phyloP scores from a whole-genome alignment of 2,329 filamentous ascomycete genomes.

The Arthrobotrys conoides region DNA sequence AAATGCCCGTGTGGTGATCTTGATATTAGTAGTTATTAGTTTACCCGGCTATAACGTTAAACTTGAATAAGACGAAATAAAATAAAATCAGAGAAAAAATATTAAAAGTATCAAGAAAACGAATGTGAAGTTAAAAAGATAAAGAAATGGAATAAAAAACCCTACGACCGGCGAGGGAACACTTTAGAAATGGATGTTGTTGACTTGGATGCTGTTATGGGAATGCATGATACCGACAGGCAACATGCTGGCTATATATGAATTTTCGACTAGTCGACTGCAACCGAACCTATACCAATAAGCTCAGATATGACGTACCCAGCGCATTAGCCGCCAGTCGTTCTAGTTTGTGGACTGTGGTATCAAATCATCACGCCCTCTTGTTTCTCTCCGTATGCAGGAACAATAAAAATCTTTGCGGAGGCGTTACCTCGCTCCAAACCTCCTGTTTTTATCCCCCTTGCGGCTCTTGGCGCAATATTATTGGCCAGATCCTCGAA shows the following conservation, averaged over 20 bases:
- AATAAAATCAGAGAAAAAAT: not conserved
- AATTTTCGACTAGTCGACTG: not conserved
- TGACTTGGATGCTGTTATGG: not conserved
- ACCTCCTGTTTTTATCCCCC: slow-evolving; percentile 1
- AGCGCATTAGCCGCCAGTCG: not conserved
- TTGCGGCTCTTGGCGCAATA: slow-evolving; percentile 4
- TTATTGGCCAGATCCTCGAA: slow-evolving; percentile 6
- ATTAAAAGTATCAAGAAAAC: slow-evolving; percentile 8
- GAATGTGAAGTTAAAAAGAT: not conserved
- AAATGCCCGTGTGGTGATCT: not conserved
- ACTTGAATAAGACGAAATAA: not conserved
- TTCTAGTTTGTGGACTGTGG: not conserved
- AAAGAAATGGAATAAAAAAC: not conserved
- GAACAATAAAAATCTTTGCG: slow-evolving; percentile 6
- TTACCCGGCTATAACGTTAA: too few relatives aligned
- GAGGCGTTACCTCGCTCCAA: slow-evolving; percentile 6
- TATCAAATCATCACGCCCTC: not conserved
- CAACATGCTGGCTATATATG: slow-evolving; percentile 2
- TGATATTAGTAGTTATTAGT: not conserved
- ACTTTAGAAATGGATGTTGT: too few relatives aligned
- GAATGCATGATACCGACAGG: too few relatives aligned
- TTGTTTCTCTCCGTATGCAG: slow-evolving; percentile 6
- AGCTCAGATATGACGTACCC: not conserved
- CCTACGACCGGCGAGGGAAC: slow-evolving; percentile 18
- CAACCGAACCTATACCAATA: not conserved